These are phyloP conservation scores for Barnettozyma hawaiiensis DNA, from an alignment of 1,139 yeast species.

Conservation along the genomic window DNA sequence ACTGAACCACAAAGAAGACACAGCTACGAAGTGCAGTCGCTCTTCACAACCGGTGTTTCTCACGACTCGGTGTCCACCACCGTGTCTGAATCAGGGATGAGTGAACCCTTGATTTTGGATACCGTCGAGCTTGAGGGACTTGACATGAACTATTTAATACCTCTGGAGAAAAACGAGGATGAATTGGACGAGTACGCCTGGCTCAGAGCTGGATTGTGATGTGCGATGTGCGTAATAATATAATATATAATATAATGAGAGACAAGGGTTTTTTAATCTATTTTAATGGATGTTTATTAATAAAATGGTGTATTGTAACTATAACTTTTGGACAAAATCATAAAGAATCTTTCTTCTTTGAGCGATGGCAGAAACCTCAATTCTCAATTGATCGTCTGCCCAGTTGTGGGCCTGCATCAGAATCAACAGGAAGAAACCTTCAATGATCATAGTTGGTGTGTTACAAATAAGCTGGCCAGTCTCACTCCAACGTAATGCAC, in stretches of 20 bases:
- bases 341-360: slow-evolving; percentile 4
- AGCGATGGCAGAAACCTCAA: slow-evolving; percentile 5
- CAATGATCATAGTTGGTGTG: slow-evolving; percentile 10
- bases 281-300: too few species aligned
- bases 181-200: slow-evolving; percentile 6
- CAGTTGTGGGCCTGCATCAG: slow-evolving; percentile 11
- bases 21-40: not conserved
- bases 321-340: slow-evolving; percentile 5
- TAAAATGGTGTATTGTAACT: not conserved
- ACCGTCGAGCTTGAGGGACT: not conserved
- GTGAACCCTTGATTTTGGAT: not conserved
- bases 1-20: not conserved
- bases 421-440: slow-evolving; percentile 9
- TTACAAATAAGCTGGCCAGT: slow-evolving; percentile 9
- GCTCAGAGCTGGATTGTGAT: slow-evolving; percentile 6
- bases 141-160: not conserved
- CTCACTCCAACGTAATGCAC: slow-evolving; percentile 8
- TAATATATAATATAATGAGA: too few species aligned
- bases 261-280: too few species aligned
- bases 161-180: not conserved
- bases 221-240: too few species aligned
- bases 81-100: not conserved
- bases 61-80: slow-evolving; percentile 1
- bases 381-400: slow-evolving; percentile 8
- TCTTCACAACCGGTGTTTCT: not conserved